Percentiles rank a stretch among this genome's conserved stretches.
Conservation (phyloP, 2,329 filamentous ascomycete species). For the Fusarium sacchari region DNA sequence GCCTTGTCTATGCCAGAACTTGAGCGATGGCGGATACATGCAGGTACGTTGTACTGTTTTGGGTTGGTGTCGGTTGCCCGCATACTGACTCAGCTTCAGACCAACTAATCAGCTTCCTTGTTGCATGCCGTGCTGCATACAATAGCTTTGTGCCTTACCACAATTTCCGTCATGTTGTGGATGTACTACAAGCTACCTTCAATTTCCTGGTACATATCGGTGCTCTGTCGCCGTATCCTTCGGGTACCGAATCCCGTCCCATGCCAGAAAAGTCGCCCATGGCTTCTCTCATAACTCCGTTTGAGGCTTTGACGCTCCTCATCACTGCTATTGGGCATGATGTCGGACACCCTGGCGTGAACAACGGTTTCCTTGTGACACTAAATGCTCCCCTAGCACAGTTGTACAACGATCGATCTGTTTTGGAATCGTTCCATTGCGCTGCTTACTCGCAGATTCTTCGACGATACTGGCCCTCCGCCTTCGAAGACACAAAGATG, state of each 20-base stretch:
- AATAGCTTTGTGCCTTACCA: constrained; percentile 97
- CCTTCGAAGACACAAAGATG: constrained; percentile 82
- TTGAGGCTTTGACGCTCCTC: constrained; percentile 88
- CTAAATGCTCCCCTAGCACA: constrained; percentile 93
- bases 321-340: constrained; percentile 98
- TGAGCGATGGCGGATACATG: constrained; percentile 80
- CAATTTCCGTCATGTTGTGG: constrained; percentile 97
- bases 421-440: constrained; percentile 96
- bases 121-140: constrained; percentile 92
- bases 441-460: constrained; percentile 97
- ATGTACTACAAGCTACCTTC: constrained; percentile 94
- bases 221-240: constrained; percentile 73
- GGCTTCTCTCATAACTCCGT: constrained; percentile 80
- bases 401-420: constrained; percentile 95
- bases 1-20: constrained; percentile 84
- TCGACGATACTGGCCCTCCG: constrained; percentile 87
- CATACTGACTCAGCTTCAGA: constrained; percentile 64
- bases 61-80: constrained; percentile 9
- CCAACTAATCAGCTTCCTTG: constrained; percentile 84
- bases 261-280: constrained; percentile 68
- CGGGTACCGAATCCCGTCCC: constrained; percentile 48
- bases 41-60: constrained; percentile 65
- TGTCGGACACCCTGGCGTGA: constrained; percentile 96
- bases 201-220: constrained; percentile 87
- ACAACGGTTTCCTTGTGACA: constrained; percentile 94